Conservation (phyloP, 1,284 basidiomycete species). For the Ganoderma resinaceum region DNA sequence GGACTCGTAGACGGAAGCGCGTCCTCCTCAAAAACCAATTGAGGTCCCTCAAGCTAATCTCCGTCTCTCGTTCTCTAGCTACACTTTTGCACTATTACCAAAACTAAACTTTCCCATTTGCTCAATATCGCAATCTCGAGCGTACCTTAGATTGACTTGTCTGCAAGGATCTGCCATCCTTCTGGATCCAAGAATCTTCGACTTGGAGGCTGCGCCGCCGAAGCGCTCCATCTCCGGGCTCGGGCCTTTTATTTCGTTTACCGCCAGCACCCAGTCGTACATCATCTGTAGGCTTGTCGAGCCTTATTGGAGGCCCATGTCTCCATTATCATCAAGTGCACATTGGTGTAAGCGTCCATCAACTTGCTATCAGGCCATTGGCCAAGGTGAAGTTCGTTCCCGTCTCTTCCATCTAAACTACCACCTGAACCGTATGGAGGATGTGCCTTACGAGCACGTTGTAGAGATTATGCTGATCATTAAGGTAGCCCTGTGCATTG, state of each 20-base stretch:
- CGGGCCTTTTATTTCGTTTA: too few species aligned
- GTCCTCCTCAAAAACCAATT: neutral
- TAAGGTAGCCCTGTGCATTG: conserved; percentile 72
- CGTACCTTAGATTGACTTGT: neutral
- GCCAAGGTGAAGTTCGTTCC: neutral
- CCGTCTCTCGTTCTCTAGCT: neutral
- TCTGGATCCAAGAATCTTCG: conserved; percentile 84
- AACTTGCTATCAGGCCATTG: too few species aligned
- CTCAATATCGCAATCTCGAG: neutral
- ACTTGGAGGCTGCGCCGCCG: neutral
- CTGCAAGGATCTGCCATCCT: conserved; percentile 75
- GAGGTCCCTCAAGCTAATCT: neutral
- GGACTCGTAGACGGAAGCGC: neutral
- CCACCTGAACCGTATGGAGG: conserved; percentile 68
- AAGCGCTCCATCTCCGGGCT: too few species aligned
- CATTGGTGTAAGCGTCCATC: conserved; percentile 20
- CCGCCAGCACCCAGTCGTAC: too few species aligned
- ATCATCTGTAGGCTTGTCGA: conserved; percentile 73
- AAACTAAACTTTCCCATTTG: neutral
- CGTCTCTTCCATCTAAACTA: too few species aligned
- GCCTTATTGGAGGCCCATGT: conserved; percentile 87
- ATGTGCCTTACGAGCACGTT: conserved; percentile 83
- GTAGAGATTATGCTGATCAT: conserved; percentile 74
- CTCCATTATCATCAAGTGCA: conserved; percentile 90
- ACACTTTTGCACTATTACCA: neutral